A percentile compares a stretch with the other conserved stretches of the same genome.
Conservation (phyloP, 2,329 filamentous ascomycete species). For the Fonsecaea pedrosoi region DNA sequence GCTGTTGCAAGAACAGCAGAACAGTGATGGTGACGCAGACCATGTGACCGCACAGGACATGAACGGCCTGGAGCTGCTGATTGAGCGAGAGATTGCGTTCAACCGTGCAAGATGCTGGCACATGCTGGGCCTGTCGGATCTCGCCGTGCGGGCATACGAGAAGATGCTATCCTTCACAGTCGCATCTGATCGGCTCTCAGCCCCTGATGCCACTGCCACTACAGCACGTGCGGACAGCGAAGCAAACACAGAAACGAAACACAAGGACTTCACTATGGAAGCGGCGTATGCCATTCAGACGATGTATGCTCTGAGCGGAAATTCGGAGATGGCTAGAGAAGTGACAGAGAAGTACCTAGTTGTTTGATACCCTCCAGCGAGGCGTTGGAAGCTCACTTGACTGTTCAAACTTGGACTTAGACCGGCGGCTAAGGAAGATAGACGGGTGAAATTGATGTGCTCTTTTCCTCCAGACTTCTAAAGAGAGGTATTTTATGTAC, state of each 20-base stretch:
- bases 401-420: not conserved
- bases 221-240: not conserved
- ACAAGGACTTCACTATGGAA: conserved; percentile 70
- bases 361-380: conserved; percentile 44
- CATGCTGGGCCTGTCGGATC: conserved; percentile 72
- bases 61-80: conserved; percentile 19
- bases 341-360: conserved; percentile 68
- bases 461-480: conserved; percentile 11
- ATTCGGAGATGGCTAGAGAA: conserved; percentile 64
- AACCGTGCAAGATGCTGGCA: conserved; percentile 81
- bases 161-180: conserved; percentile 56
- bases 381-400: not conserved
- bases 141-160: conserved; percentile 77
- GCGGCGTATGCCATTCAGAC: conserved; percentile 76
- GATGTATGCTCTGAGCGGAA: conserved; percentile 70
- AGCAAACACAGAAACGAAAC: conserved; percentile 18
- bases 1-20: not conserved
- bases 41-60: not conserved
- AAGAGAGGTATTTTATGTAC: conserved; percentile 32
- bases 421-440: not conserved
- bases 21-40: not conserved
- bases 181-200: not conserved
- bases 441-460: not conserved
- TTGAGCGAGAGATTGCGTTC: conserved; percentile 71
- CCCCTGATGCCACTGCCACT: not conserved